Base-by-base conservation (phyloP, 1,284 basidiomycete genomes). In the Melampsora americana region DNA sequence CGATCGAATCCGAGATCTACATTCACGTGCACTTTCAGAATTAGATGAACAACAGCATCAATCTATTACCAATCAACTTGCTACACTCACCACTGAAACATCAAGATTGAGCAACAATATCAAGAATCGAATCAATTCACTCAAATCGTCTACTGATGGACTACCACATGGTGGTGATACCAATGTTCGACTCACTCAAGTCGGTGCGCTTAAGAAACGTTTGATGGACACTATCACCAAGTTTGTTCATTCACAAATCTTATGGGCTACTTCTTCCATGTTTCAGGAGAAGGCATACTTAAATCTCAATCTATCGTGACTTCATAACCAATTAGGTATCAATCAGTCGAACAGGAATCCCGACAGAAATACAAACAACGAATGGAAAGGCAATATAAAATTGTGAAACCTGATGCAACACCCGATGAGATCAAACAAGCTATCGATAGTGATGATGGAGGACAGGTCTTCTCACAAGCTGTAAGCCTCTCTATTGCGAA, bases 341-440 rank as follows among this genome's bases (percentile, higher is more conserved):
- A 97, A 84, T 88, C 88, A 56, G 92, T 96, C 30, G 96, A 99
- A 85, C 91, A 94, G 84, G 90, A 92, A 82, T 93, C 92, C 83
- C 89, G 95, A 77, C 87, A 90, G 79, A 95, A 92, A 85, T 94
- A 96, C 84, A 93, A 93, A 84, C 92, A 95, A 83, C 87, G 94
- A 62, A 89, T 95, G 86, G 95, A 95, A 85, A 88, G 96, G 78
- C 96, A 99, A 85, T 95, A 91, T 86, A 93, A 90, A 85, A 99
- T 99, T 89, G 92, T 95, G 76, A 95, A 96, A 85, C 93, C 93
- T 7, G 89, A 94, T 81, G 93, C 93, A 2, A 90, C 92, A 18
- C 87, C 88, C 4, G 89, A 92, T 77, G 93, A 97, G 83, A 86
- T 97, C 74, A 84, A 86, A 66, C 88, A 82, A 28, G 84, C 89